Conservation (phyloP, 768 basidiomycete species). For the Lactarius psammicola region DNA sequence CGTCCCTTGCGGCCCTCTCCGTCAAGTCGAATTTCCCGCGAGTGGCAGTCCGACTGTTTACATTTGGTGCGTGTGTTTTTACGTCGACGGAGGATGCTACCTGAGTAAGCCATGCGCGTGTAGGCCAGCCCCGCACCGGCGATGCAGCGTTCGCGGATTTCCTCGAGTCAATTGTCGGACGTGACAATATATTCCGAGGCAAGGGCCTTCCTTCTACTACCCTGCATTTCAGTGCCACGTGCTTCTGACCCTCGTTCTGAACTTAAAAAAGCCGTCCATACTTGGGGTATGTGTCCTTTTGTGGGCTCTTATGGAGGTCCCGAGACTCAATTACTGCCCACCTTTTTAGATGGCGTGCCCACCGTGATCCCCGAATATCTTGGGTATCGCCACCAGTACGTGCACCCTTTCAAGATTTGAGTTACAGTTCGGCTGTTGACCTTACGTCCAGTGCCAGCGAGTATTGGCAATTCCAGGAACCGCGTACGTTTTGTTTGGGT, state of each 20-base stretch:
- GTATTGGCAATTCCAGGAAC: conserved; percentile 52
- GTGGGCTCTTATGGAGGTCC: neutral
- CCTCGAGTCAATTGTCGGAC: conserved; percentile 41
- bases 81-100: neutral
- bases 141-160: conserved; percentile 42
- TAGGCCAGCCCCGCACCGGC: conserved; percentile 53
- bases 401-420: neutral
- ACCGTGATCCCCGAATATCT: conserved; percentile 46
- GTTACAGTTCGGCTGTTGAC: neutral
- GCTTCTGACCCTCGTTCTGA: conserved; percentile 1
- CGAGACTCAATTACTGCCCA: neutral
- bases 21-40: conserved; percentile 29
- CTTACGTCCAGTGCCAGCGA: conserved; percentile 35
- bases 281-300: conserved; percentile 37
- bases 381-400: conserved; percentile 50
- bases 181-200: conserved; percentile 45
- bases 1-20: conserved; percentile 30
- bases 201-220: conserved; percentile 8
- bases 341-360: conserved; percentile 47
- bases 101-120: neutral
- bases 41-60: conserved; percentile 38
- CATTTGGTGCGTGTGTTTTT: conserved; percentile 41
- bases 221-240: conserved; percentile 4
- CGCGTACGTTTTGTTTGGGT: conserved; percentile 31
- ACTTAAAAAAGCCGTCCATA: conserved; percentile 42